These are phyloP conservation scores for Eucalyptus curtisii DNA, from an alignment of 345 rosid genomes.

Conservation along the genomic window DNA sequence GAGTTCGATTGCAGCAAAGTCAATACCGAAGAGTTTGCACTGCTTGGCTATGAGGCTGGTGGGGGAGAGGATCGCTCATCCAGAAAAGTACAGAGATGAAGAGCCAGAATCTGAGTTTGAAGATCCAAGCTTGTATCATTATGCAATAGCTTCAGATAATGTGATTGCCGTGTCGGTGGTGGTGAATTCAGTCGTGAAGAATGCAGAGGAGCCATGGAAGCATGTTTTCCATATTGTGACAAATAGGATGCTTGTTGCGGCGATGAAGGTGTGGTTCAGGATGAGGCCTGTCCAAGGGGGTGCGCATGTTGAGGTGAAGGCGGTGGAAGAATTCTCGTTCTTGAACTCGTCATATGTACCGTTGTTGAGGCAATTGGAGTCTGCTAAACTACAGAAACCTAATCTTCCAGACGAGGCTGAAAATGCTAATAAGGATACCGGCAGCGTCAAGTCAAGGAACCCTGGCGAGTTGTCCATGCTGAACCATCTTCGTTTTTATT, in stretches of 20 bases:
- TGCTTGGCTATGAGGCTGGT: constrained; percentile 95
- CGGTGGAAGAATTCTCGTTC: constrained; percentile 57
- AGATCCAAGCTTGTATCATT: constrained; percentile 71
- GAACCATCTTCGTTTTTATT: constrained; percentile 76
- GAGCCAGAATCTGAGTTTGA: constrained; percentile 42
- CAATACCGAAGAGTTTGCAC: constrained; percentile 81
- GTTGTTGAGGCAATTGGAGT: constrained; percentile 58
- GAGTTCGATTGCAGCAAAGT: constrained; percentile 71
- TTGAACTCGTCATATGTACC: constrained; percentile 68
- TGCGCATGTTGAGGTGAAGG: constrained; percentile 67
- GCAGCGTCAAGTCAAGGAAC: constrained; percentile 40
- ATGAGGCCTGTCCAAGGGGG: constrained; percentile 84
- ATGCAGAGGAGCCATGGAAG: constrained; percentile 66
- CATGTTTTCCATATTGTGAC: constrained; percentile 88
- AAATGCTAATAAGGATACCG: constrained; percentile 24
- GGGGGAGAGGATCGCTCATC: constrained; percentile 70
- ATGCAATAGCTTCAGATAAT: constrained; percentile 73
- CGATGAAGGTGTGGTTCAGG: constrained; percentile 94
- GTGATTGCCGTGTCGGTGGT: constrained; percentile 92
- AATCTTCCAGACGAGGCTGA: constrained; percentile 29
- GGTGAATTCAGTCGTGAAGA: constrained; percentile 75
- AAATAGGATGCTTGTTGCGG: constrained; percentile 74
- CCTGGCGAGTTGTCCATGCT: constrained; percentile 56
- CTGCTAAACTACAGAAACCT: constrained; percentile 43
- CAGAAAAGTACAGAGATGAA: constrained; percentile 59